Evolutionary conservation across 192 early-diverging fungal genomes (phyloP).

Genomic region (Funneliformis mosseae): DNA sequence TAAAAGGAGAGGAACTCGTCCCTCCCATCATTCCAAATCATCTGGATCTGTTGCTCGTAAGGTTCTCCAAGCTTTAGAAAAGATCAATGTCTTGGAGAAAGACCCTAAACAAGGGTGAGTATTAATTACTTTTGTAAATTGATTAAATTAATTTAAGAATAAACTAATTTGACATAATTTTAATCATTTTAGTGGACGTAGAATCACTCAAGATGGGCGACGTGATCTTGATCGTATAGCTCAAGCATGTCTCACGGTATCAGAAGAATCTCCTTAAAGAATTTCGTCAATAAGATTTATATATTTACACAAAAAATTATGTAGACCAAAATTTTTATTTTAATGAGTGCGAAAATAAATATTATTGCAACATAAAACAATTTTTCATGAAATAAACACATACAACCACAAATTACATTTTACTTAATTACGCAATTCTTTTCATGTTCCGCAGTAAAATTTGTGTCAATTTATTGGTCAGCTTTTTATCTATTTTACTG

Average conservation of each 20-base stretch:
- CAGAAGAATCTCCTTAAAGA: background rate
- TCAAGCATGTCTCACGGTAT: conserved; percentile 25
- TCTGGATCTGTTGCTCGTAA: conserved; percentile 95
- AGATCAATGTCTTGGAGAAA: conserved; percentile 96
- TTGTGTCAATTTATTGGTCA: too few species aligned
- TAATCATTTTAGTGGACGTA: conserved; percentile 73
- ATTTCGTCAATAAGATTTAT: background rate
- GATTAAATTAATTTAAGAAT: background rate
- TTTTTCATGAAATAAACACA: too few species aligned
- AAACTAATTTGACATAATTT: background rate
- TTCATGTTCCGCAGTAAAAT: too few species aligned
- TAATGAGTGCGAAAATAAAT: background rate
- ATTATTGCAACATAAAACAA: too few species aligned
- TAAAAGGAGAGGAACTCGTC: conserved; percentile 90
- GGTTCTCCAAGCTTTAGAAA: conserved; percentile 97
- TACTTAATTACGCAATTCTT: too few species aligned
- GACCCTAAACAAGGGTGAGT: conserved; percentile 72
- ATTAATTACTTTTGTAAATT: background rate
- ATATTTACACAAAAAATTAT: background rate
- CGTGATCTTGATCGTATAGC: conserved; percentile 99
- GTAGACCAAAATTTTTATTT: background rate
- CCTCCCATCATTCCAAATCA: conserved; percentile 84
- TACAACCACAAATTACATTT: too few species aligned
- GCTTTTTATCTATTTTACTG: too few species aligned
- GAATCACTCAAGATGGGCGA: conserved; percentile 93